These are phyloP conservation scores for Alternaria consortialis DNA, from an alignment of 2,329 filamentous ascomycete species.

Conservation along the genomic window DNA sequence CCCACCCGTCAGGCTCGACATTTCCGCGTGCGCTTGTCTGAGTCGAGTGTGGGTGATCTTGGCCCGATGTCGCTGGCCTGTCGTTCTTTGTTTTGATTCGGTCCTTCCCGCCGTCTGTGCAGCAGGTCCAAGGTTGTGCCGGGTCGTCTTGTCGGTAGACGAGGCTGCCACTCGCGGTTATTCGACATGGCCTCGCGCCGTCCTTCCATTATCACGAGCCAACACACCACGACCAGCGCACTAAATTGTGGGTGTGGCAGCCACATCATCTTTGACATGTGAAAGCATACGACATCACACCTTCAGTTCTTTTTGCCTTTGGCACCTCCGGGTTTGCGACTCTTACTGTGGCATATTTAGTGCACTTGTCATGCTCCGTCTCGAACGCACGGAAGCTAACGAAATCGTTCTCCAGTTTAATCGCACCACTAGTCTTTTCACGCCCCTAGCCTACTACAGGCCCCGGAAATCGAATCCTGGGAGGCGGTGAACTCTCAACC, in stretches of 20 bases:
- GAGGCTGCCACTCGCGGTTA: conserved; percentile 40
- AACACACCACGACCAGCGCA: conserved; percentile 30
- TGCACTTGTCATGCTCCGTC: conserved; percentile 30
- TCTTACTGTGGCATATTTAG: conserved; percentile 30
- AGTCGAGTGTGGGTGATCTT: conserved; percentile 26
- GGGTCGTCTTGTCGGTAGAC: conserved; percentile 25
- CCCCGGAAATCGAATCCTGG: conserved; percentile 27
- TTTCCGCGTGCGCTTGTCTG: conserved; percentile 25
- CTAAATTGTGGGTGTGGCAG: conserved; percentile 16
- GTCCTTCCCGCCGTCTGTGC: conserved; percentile 39
- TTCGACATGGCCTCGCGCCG: conserved; percentile 32
- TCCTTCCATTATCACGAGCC: conserved; percentile 36
- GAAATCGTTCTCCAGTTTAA: conserved; percentile 35
- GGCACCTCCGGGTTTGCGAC: conserved; percentile 19
- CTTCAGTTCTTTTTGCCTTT: conserved; percentile 19
- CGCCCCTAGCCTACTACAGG: conserved; percentile 22
- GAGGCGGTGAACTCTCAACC: conserved; percentile 41
- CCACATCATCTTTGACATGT: conserved; percentile 33
- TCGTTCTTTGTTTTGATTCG: conserved; percentile 42
- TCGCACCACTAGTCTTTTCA: conserved; percentile 29
- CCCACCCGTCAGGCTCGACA: conserved; percentile 25
- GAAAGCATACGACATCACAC: conserved; percentile 37
- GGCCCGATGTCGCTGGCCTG: conserved; percentile 40
- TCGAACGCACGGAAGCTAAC: conserved; percentile 17
- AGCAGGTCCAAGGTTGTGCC: conserved; percentile 23